Conservation (phyloP, 805 yeast genomes). For the Sungouiozyma ichnusensis region DNA sequence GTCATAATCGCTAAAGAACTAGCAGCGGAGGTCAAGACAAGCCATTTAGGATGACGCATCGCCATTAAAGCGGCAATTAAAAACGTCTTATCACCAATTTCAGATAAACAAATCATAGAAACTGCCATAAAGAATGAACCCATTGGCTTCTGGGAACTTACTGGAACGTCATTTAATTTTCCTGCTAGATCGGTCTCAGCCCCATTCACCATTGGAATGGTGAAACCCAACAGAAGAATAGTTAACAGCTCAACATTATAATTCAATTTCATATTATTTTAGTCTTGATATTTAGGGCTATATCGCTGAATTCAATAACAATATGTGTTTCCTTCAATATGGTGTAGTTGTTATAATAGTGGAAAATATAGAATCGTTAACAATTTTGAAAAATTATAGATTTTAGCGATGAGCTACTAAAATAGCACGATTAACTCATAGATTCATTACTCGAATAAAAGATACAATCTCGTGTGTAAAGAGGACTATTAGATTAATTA, state of each 20-base stretch:
- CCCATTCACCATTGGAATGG: neutral
- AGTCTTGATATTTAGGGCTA: neutral
- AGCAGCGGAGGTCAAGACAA: slow-evolving; percentile 86
- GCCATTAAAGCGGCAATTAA: slow-evolving; percentile 96
- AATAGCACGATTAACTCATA: too few relatives aligned
- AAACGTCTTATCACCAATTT: slow-evolving; percentile 95
- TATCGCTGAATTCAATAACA: too few relatives aligned
- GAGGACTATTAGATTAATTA: too few relatives aligned
- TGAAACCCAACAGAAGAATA: neutral
- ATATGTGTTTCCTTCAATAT: too few relatives aligned
- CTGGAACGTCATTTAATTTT: neutral
- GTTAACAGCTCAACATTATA: neutral
- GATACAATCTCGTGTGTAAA: too few relatives aligned
- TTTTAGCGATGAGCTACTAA: neutral
- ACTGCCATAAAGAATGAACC: slow-evolving; percentile 65
- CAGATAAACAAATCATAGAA: slow-evolving; percentile 90
- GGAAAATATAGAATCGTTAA: neutral
- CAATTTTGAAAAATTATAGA: neutral
- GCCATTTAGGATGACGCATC: slow-evolving; percentile 75
- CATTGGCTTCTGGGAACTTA: neutral
- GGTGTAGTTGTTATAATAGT: neutral
- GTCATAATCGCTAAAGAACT: slow-evolving; percentile 85
- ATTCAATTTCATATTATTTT: neutral
- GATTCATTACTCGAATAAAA: too few relatives aligned
- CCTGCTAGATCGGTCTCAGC: neutral